Evolutionary conservation across 108 stramenopile genomes (phyloP), one percentile per base, ranked within the genome.

Genomic region (Fragilaria radians): DNA sequence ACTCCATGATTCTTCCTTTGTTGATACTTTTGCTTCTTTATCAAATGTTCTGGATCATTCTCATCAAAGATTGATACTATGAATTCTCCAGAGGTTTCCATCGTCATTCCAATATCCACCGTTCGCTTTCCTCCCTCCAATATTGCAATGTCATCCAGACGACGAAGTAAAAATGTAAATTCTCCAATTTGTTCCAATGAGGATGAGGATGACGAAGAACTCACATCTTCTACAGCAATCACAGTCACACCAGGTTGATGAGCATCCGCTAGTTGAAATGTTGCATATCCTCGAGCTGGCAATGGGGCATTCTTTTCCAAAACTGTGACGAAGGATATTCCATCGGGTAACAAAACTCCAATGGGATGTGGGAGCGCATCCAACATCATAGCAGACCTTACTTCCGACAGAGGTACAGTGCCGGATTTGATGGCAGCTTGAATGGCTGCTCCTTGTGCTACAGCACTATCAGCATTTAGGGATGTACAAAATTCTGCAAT

Each of bases 291-390:
- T 34, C 48, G 61, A 1, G 89, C 86, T 28, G 86, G 82, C 4
- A 91, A 67, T 19, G 81, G 65, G 22, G 77, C 52, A 51, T 84
- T 82, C 4, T 79, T 78, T 18, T 64, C 54, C 18, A 91, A 52
- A 9, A 91, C 73, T 33, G 78, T 71, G 3, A 85, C 72, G 59
- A 82, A 88, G 31, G 3, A 32, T n/a, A n/a, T n/a, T n/a, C n/a
- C n/a, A n/a, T n/a, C n/a, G 18, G 46, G 65, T 25, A 70, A 28
- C 28, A 49, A 67, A 24, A 91, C 83, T 11, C 89, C 89, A 46
- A 91, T 85, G 5, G 85, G 71, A 76, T 91, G 86, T 11, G 89
- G 89, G 25, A 87, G 29, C 49, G 80, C 77, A 67, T 91, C 89
- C 57, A 91, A 57, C 89, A 91, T 91, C 63, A 91, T 67, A 3